Base-by-base conservation (phyloP, 305 asterid species). In the Withania somnifera region DNA sequence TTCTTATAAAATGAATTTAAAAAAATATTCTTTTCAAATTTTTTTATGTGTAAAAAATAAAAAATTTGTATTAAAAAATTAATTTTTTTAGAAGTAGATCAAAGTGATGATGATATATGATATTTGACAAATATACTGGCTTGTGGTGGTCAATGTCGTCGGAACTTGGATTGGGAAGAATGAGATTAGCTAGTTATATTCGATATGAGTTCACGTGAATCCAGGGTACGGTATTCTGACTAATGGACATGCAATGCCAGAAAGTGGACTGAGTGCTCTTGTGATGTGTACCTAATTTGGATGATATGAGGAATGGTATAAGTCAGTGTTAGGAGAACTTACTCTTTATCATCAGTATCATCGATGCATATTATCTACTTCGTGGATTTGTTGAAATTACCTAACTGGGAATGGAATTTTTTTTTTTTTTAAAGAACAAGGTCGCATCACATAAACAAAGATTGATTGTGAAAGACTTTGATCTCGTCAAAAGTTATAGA, bases 181-280 rank as follows among this genome's bases (percentile, higher is more conserved):
- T 64, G 32, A 51, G 80, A 80, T 77, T 73, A 36, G 26, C 2
- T 22, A 64, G 60, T 71, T 60, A n/a, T n/a, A n/a, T n/a, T n/a
- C n/a, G n/a, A n/a, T n/a, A n/a, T n/a, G n/a, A n/a, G 36, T 24
- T 90, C 89, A 87, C 90, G 90, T 86, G 92, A 87, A 84, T 83
- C 82, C 79, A 76, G 57, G 85, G 87, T 86, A 91, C 84, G 84
- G 76, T 84, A n/a, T 58, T 77, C 85, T 84, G 86, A 84, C 19
- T 63, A 45, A 11, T 73, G 79, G 61, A 73, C 79, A 73, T 73
- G 61, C 28, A 8, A 75, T 75, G 79, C 17, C 79, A 24, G 79
- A 50, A 75, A 73, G 13, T 58, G 75, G 77, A 86, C 81, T 83
- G 83, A 24, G 53, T 57, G 84, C 84, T 83, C 79, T 73, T 45